Evolutionary conservation across 1,139 yeast genomes (phyloP).

Genomic region (Entelexis sorbosivorans): DNA sequence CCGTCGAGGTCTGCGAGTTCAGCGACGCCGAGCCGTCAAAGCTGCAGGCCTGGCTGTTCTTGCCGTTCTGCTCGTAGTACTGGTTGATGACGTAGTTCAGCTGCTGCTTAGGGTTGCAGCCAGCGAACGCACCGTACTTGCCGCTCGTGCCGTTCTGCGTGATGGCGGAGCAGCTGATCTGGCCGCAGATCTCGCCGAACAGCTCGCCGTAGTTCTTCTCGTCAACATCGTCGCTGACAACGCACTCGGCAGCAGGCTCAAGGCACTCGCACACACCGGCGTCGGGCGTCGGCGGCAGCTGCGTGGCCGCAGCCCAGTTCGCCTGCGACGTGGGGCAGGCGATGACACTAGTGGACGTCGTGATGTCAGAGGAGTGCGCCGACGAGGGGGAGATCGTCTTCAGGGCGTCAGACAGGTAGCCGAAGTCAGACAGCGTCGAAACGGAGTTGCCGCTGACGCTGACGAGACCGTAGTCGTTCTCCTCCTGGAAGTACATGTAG

Average conservation of each 20-base stretch:
- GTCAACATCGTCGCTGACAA: constrained; percentile 38
- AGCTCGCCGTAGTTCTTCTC: constrained; percentile 43
- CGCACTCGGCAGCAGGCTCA: constrained; percentile 41
- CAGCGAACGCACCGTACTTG: constrained; percentile 47
- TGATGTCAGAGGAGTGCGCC: constrained; percentile 42
- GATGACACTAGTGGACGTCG: constrained; percentile 38
- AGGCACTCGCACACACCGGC: constrained; percentile 49
- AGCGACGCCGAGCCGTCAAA: constrained; percentile 47
- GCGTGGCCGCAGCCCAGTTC: constrained; percentile 46
- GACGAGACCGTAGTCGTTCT: constrained; percentile 71
- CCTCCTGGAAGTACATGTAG: constrained; percentile 80
- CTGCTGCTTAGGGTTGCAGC: constrained; percentile 49
- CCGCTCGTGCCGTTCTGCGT: constrained; percentile 42
- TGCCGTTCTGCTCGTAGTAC: constrained; percentile 42
- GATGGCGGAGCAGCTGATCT: constrained; percentile 38
- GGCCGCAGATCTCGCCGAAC: constrained; percentile 42
- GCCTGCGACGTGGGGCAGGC: constrained; percentile 42
- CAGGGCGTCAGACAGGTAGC: constrained; percentile 43
- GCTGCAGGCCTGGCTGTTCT: constrained; percentile 41
- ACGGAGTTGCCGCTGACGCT: constrained; percentile 43
- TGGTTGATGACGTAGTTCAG: constrained; percentile 51
- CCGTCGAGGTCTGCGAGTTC: constrained; percentile 42
- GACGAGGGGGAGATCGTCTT: constrained; percentile 49
- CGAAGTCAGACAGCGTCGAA: constrained; percentile 49
- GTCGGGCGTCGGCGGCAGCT: constrained; percentile 62